phyloP scores from a whole-genome alignment of 805 yeast genomes.

The Pichia californica region DNA sequence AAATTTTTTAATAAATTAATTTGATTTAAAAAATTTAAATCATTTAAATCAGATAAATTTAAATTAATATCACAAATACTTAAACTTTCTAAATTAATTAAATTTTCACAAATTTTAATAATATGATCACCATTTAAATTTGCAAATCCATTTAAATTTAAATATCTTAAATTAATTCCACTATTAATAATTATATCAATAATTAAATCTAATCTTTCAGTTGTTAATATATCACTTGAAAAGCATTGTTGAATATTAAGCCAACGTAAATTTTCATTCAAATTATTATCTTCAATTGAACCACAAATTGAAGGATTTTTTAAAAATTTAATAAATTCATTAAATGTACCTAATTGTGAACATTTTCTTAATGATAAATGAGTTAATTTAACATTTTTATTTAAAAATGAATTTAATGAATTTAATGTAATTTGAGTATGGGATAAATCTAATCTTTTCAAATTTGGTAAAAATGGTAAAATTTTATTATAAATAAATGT shows the following conservation, averaged over 20 bases:
- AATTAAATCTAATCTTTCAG: constrained; percentile 5
- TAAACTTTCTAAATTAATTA: constrained; percentile 37
- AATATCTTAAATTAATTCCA: constrained; percentile 38
- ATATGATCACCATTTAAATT: constrained; percentile 38
- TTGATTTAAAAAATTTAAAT: constrained; percentile 38
- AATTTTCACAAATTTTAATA: constrained; percentile 33
- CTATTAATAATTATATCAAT: constrained; percentile 13
- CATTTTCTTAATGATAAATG: constrained; percentile 67
- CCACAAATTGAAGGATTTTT: constrained; percentile 55
- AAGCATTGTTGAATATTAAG: constrained; percentile 48
- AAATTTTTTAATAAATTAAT: constrained; percentile 36
- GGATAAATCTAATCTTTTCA: constrained; percentile 68
- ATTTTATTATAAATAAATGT: constrained; percentile 47
- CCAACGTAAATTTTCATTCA: constrained; percentile 33
- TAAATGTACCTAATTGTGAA: constrained; percentile 58
- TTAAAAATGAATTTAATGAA: constrained; percentile 46
- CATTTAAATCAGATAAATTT: constrained; percentile 5
- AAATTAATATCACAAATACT: constrained; percentile 9
- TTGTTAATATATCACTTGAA: constrained; percentile 31
- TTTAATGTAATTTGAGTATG: constrained; percentile 72
- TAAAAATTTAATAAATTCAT: constrained; percentile 62
- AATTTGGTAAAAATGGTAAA: constrained; percentile 47
- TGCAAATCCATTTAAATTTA: constrained; percentile 43
- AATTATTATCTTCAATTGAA: constrained; percentile 18
- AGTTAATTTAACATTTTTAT: constrained; percentile 53